Percentiles rank a stretch among this genome's conserved stretches.
These are phyloP conservation scores for Globisporangium cederbergense DNA, from an alignment of 352 stramenopile genomes.

Conservation along the genomic window DNA sequence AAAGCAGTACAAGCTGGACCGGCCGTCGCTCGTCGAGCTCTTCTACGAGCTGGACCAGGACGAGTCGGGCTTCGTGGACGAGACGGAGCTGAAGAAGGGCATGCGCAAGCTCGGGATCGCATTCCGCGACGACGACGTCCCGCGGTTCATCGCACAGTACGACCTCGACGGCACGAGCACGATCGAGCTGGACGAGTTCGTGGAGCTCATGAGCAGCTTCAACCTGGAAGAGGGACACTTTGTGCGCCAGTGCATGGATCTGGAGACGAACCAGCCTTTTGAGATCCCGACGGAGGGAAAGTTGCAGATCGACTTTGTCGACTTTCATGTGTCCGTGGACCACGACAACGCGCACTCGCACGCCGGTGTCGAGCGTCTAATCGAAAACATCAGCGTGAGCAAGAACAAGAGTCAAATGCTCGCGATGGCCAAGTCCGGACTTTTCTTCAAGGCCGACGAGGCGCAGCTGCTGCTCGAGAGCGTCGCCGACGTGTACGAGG, in stretches of 20 bases:
- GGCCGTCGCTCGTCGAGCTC: conserved; percentile 40
- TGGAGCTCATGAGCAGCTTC: conserved; percentile 74
- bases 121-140: conserved; percentile 62
- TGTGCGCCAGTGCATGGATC: conserved; percentile 50
- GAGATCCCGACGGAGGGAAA: conserved; percentile 59
- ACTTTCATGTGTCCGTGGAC: conserved; percentile 70
- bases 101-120: conserved; percentile 47
- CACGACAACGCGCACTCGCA: conserved; percentile 67
- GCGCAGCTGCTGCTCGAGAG: conserved; percentile 66
- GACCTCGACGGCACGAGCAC: conserved; percentile 69
- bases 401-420: conserved; percentile 84
- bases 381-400: conserved; percentile 71
- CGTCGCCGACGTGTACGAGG: conserved; percentile 60
- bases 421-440: conserved; percentile 69
- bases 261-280: conserved; percentile 54
- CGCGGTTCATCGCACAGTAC: conserved; percentile 63
- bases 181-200: conserved; percentile 76
- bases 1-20: conserved; percentile 39
- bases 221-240: conserved; percentile 47
- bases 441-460: conserved; percentile 64
- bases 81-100: conserved; percentile 45
- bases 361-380: conserved; percentile 59
- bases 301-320: conserved; percentile 66
- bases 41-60: conserved; percentile 72
- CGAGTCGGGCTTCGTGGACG: conserved; percentile 63